A percentile compares a stretch with the other conserved stretches of the same genome.
phyloP scores from a whole-genome alignment of 768 basidiomycete species.

The Suillus brevipes region DNA sequence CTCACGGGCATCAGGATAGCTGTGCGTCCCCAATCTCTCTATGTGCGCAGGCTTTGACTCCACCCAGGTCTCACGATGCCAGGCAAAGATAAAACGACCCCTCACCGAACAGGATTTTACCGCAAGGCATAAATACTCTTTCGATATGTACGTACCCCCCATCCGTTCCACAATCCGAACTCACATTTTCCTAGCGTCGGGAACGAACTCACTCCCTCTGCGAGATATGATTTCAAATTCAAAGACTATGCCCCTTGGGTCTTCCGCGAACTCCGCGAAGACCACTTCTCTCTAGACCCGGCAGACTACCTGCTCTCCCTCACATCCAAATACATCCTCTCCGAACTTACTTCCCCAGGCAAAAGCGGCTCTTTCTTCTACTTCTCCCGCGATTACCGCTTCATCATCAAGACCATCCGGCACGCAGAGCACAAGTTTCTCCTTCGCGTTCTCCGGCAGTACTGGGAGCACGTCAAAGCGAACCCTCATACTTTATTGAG shows the following conservation, averaged over 20 bases:
- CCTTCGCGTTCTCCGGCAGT: slow-evolving; percentile 76
- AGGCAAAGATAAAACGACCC: slow-evolving; percentile 89
- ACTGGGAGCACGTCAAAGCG: slow-evolving; percentile 79
- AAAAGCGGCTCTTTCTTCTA: slow-evolving; percentile 99
- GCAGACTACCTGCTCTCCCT: slow-evolving; percentile 96
- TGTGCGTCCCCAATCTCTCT: slow-evolving; percentile 45
- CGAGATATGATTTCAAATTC: slow-evolving; percentile 99
- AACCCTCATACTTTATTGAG: slow-evolving; percentile 95
- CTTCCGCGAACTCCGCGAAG: slow-evolving; percentile 93
- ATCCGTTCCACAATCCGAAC: slow-evolving; percentile 3
- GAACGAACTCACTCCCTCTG: slow-evolving; percentile 96
- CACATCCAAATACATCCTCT: slow-evolving; percentile 96
- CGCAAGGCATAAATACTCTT: slow-evolving; percentile 91
- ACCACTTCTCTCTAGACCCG: slow-evolving; percentile 92
- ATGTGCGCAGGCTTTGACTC: slow-evolving; percentile 16
- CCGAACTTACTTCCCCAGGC: slow-evolving; percentile 95
- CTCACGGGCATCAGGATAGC: slow-evolving; percentile 96
- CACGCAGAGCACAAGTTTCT: slow-evolving; percentile 95
- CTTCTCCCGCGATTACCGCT: slow-evolving; percentile 97
- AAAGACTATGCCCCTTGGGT: slow-evolving; percentile 99
- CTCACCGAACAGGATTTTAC: slow-evolving; percentile 85
- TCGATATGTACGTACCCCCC: slow-evolving; percentile 76
- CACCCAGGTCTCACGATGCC: slow-evolving; percentile 85
- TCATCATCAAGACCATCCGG: slow-evolving; percentile 99
- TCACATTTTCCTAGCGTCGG: slow-evolving; percentile 62